A percentile compares a stretch with the other conserved stretches of the same genome.
Evolutionary conservation across 352 stramenopile species (phyloP).

Genomic region (Phytophthora fragariaefolia): DNA sequence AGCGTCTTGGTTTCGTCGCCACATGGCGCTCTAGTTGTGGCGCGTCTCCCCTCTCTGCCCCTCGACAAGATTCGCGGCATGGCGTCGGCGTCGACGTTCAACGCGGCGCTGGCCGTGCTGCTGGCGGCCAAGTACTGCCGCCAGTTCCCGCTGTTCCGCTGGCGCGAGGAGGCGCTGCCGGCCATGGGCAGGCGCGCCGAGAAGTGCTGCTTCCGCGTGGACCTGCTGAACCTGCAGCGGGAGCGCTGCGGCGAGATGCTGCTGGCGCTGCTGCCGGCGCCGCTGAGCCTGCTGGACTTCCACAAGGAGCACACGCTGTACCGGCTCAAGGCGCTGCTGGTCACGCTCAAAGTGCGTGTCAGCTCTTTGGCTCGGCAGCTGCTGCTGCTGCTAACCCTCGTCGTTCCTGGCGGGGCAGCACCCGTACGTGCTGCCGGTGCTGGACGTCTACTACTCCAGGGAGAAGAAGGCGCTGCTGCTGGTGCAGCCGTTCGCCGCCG

Average conservation of each 20-base stretch:
- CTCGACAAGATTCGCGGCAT: no score
- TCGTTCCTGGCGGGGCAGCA: no score
- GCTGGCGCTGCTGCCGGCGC: conserved; percentile 60
- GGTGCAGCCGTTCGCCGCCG: conserved; percentile 63
- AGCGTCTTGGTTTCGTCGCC: no score
- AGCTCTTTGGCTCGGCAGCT: no score
- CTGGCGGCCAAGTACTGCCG: conserved; percentile 78
- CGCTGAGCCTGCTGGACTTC: conserved; percentile 68
- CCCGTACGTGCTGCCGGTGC: conserved; percentile 70
- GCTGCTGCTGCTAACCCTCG: no score
- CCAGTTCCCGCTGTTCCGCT: conserved; percentile 72
- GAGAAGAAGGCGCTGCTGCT: conserved; percentile 74
- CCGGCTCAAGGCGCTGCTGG: conserved; percentile 77
- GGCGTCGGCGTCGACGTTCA: conserved; percentile 53
- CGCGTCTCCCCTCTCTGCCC: no score
- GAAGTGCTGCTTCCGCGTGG: conserved; percentile 78
- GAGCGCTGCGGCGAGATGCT: conserved; percentile 64
- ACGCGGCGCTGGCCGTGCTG: conserved; percentile 69
- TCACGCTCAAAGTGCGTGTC: conserved; percentile 74
- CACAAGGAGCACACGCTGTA: conserved; percentile 66
- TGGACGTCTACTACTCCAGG: conserved; percentile 72
- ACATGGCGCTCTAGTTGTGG: no score
- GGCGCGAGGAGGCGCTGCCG: conserved; percentile 71
- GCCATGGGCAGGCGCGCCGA: conserved; percentile 60
- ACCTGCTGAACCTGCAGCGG: conserved; percentile 71